Evolutionary conservation across 1,284 basidiomycete genomes (phyloP).

Genomic region (Ceratobasidium sp.): DNA sequence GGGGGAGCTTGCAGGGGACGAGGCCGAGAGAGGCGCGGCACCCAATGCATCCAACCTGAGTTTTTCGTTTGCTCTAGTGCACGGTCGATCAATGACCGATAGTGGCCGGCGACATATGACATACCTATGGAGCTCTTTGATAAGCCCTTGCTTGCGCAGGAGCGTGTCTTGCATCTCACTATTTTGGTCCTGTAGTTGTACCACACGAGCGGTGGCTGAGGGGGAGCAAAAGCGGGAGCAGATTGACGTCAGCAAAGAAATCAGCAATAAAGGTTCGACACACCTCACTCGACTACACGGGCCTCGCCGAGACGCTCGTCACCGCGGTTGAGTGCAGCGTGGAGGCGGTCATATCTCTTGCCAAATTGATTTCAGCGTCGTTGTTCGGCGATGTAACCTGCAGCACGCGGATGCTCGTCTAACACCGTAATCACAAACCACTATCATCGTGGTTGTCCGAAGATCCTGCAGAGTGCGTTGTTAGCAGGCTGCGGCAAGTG

Average conservation of each 20-base stretch:
- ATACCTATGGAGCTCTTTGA: slow-evolving; percentile 36
- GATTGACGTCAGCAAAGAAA: slow-evolving; percentile 13
- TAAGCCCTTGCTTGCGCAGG: slow-evolving; percentile 26
- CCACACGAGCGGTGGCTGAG: slow-evolving; percentile 41
- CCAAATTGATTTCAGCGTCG: slow-evolving; percentile 41
- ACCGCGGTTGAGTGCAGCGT: slow-evolving; percentile 33
- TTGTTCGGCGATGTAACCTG: slow-evolving; percentile 45
- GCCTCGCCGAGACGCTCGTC: slow-evolving; percentile 41
- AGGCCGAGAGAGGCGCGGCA: slow-evolving; percentile 36
- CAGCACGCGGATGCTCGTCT: no score
- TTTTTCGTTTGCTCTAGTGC: slow-evolving; percentile 35
- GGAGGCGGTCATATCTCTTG: slow-evolving; percentile 40
- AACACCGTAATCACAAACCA: no score
- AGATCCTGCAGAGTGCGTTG: no score
- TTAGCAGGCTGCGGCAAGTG: no score
- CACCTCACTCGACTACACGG: slow-evolving; percentile 43
- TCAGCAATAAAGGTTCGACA: not conserved
- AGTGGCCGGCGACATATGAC: not conserved
- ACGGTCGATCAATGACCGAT: not conserved
- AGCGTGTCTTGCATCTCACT: slow-evolving; percentile 30
- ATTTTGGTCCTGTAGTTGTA: slow-evolving; percentile 39
- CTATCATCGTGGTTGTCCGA: not conserved
- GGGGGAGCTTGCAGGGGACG: slow-evolving; percentile 34
- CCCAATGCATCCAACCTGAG: slow-evolving; percentile 36
- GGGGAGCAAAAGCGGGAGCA: slow-evolving; percentile 33